A percentile compares a stretch with the other conserved stretches of the same genome.
Conservation (phyloP, 768 basidiomycete genomes). For the Tubosaeta sp. region DNA sequence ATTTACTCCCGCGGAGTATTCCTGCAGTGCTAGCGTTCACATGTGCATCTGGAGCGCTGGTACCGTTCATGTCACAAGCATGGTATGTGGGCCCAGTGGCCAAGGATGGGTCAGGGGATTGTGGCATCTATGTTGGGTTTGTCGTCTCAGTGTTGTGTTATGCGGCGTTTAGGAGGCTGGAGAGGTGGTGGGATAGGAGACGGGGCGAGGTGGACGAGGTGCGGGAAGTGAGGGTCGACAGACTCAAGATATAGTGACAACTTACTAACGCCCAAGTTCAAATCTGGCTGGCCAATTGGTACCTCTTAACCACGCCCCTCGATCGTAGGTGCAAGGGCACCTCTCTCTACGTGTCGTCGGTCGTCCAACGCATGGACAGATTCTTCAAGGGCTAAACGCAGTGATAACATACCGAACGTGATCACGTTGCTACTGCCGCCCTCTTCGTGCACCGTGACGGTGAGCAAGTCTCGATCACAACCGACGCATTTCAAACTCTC, state of each 20-base stretch:
- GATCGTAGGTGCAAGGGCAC: too few species aligned
- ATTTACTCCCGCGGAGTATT: constrained; percentile 36
- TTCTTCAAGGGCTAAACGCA: too few species aligned
- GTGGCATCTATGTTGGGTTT: constrained; percentile 42
- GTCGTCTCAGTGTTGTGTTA: constrained; percentile 32
- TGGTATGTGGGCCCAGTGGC: constrained; percentile 53
- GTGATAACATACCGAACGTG: too few species aligned
- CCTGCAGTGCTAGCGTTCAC: constrained; percentile 40
- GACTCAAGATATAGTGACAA: not conserved
- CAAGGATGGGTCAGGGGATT: constrained; percentile 40
- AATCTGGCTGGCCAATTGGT: too few species aligned
- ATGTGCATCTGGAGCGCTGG: constrained; percentile 36
- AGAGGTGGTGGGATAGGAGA: constrained; percentile 16
- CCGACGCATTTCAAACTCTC: too few species aligned
- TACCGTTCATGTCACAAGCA: constrained; percentile 49
- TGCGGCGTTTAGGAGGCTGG: constrained; percentile 25
- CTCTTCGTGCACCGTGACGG: too few species aligned
- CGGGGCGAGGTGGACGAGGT: not conserved
- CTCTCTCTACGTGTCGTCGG: too few species aligned
- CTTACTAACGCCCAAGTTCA: too few species aligned
- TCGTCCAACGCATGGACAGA: too few species aligned
- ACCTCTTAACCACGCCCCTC: too few species aligned
- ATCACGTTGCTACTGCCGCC: too few species aligned
- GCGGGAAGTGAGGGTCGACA: not conserved
- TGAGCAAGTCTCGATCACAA: too few species aligned